Evolutionary conservation across 306 rosid genomes (phyloP).

Genomic region (Vicia villosa): DNA sequence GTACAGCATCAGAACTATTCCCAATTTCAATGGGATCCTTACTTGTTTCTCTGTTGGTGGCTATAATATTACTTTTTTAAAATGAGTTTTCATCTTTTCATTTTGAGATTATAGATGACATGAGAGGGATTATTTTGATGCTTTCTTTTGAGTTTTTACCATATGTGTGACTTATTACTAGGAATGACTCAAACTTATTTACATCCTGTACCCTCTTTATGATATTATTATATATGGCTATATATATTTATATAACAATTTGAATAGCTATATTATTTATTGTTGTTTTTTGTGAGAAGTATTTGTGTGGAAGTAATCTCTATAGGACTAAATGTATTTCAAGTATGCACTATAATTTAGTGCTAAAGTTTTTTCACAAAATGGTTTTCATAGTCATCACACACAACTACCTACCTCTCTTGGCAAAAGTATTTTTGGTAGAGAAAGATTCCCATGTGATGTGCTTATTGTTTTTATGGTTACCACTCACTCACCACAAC

Average conservation of each 20-base stretch:
- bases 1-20: slow-evolving; percentile 37
- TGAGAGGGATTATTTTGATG: slow-evolving; percentile 42
- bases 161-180: slow-evolving; percentile 36
- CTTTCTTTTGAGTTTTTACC: slow-evolving; percentile 28
- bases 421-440: background rate
- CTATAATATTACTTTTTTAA: slow-evolving; percentile 39
- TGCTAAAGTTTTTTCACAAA: background rate
- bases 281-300: background rate
- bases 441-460: slow-evolving; percentile 14
- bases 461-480: slow-evolving; percentile 16
- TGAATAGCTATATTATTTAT: background rate
- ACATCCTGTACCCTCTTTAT: slow-evolving; percentile 34
- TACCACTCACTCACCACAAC: slow-evolving; percentile 24
- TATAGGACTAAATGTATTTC: background rate
- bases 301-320: background rate
- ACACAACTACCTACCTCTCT: background rate
- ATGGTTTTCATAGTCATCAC: slow-evolving; percentile 23
- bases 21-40: slow-evolving; percentile 43
- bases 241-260: background rate
- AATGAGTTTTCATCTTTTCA: slow-evolving; percentile 24
- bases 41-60: slow-evolving; percentile 33
- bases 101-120: slow-evolving; percentile 40
- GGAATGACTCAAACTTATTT: slow-evolving; percentile 34
- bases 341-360: slow-evolving; percentile 5
- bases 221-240: slow-evolving; percentile 13